Percentiles rank a stretch among this genome's conserved stretches.
Evolutionary conservation across 495 filamentous ascomycete genomes (phyloP).

Genomic region (Aspergillus asperescens): DNA sequence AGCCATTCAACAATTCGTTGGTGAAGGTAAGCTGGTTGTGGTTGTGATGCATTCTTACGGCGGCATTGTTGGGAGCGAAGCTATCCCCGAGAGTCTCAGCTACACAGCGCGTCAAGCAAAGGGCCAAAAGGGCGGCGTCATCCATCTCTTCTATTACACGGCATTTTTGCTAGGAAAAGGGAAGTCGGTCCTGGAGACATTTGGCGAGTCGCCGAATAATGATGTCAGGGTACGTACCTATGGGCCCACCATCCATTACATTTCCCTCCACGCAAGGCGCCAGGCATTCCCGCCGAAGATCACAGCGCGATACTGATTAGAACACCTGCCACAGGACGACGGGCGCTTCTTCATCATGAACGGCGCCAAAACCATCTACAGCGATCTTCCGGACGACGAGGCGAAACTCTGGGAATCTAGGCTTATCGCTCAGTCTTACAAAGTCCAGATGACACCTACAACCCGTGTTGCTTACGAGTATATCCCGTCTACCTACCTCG

Average conservation of each 20-base stretch:
- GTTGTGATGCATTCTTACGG: constrained; percentile 13
- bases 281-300: too few relatives aligned
- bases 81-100: constrained; percentile 4
- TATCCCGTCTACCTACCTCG: constrained; percentile 5
- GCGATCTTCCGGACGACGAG: neutral
- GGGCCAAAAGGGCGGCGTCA: neutral
- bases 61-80: constrained; percentile 1
- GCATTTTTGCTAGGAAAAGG: neutral
- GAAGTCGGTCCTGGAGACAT: neutral
- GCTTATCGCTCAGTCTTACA: constrained; percentile 6
- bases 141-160: constrained; percentile 7
- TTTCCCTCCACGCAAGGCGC: neutral
- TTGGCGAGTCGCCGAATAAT: constrained; percentile 11
- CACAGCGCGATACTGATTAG: too few relatives aligned
- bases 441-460: neutral
- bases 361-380: constrained; percentile 3
- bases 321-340: neutral
- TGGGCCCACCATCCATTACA: too few relatives aligned
- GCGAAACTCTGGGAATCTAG: constrained; percentile 9
- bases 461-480: constrained; percentile 10
- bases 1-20: neutral
- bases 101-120: neutral
- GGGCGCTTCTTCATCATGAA: constrained; percentile 5
- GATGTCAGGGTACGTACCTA: constrained; percentile 1
- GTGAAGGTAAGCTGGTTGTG: neutral